A percentile compares a stretch with the other conserved stretches of the same genome.
phyloP scores from a whole-genome alignment of 169 alveolate species.

The Fabrea salina region DNA sequence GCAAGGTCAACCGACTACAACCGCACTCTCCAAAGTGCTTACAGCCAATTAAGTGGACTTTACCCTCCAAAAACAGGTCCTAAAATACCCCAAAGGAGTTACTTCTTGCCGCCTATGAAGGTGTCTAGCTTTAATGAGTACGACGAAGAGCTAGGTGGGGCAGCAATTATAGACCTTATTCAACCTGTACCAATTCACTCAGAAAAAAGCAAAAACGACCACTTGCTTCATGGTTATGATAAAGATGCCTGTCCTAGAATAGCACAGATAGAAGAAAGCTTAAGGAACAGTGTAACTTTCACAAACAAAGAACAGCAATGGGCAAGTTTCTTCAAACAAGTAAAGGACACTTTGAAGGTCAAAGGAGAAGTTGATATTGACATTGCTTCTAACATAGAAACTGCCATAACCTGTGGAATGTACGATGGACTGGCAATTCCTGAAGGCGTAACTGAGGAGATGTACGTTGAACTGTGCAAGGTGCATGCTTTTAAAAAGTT shows the following conservation, averaged over 20 bases:
- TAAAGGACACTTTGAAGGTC: no score
- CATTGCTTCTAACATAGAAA: background rate
- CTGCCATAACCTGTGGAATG: background rate
- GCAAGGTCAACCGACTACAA: slow-evolving; percentile 48
- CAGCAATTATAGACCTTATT: background rate
- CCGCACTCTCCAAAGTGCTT: slow-evolving; percentile 58
- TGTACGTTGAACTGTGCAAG: background rate
- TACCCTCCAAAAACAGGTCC: slow-evolving; percentile 29
- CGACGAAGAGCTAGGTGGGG: background rate
- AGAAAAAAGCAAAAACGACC: background rate
- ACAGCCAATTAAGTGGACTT: slow-evolving; percentile 45
- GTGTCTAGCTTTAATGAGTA: background rate
- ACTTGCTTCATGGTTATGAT: background rate
- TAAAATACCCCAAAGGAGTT: background rate
- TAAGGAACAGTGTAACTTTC: background rate
- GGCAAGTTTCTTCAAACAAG: background rate
- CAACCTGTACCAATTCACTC: background rate
- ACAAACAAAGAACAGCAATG: background rate
- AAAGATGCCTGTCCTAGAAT: background rate
- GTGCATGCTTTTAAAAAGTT: background rate
- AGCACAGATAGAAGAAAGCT: background rate
- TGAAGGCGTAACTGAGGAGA: background rate
- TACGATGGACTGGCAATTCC: background rate
- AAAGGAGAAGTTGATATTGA: background rate
- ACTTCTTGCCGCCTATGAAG: slow-evolving; percentile 9